A percentile compares a stretch with the other conserved stretches of the same genome.
Conservation (phyloP, 2,329 filamentous ascomycete genomes). For the Fusarium illudens region DNA sequence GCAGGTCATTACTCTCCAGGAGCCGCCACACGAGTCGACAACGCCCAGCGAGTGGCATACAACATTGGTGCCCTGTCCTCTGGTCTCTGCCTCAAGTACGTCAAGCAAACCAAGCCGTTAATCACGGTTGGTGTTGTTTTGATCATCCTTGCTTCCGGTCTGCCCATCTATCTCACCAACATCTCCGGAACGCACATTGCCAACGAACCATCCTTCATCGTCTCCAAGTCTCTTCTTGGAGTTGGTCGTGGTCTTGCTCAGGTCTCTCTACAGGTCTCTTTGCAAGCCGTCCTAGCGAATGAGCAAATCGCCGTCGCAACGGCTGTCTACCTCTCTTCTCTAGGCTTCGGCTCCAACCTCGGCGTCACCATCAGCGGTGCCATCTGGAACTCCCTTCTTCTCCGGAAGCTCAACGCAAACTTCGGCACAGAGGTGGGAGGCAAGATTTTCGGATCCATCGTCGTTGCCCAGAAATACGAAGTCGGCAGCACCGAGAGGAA, state of each 20-base stretch:
- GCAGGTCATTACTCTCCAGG: slow-evolving; percentile 24
- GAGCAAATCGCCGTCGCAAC: slow-evolving; percentile 28
- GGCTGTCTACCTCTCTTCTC: slow-evolving; percentile 25
- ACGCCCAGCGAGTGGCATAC: slow-evolving; percentile 23
- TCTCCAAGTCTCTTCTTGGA: slow-evolving; percentile 26
- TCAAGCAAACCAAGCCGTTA: slow-evolving; percentile 26
- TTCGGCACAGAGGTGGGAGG: slow-evolving; percentile 11
- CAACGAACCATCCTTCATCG: slow-evolving; percentile 23
- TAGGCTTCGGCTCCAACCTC: slow-evolving; percentile 26
- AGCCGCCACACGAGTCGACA: slow-evolving; percentile 25
- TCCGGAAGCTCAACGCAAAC: slow-evolving; percentile 6
- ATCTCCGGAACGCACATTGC: slow-evolving; percentile 25
- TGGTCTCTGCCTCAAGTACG: slow-evolving; percentile 16
- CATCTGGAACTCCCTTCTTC: slow-evolving; percentile 31
- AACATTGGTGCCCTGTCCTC: slow-evolving; percentile 14
- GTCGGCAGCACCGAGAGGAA: slow-evolving; percentile 12
- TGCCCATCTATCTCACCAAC: slow-evolving; percentile 32
- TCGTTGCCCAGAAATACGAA: slow-evolving; percentile 18
- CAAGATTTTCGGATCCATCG: slow-evolving; percentile 27
- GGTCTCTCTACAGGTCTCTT: slow-evolving; percentile 10
- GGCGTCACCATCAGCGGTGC: slow-evolving; percentile 26
- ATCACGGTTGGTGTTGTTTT: slow-evolving; percentile 20
- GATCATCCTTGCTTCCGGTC: slow-evolving; percentile 24
- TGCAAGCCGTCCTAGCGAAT: slow-evolving; percentile 18
- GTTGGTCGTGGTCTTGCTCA: slow-evolving; percentile 25